Base-by-base conservation (phyloP, 2,329 filamentous ascomycete genomes). In the Ceratocystiopsis sp. region DNA sequence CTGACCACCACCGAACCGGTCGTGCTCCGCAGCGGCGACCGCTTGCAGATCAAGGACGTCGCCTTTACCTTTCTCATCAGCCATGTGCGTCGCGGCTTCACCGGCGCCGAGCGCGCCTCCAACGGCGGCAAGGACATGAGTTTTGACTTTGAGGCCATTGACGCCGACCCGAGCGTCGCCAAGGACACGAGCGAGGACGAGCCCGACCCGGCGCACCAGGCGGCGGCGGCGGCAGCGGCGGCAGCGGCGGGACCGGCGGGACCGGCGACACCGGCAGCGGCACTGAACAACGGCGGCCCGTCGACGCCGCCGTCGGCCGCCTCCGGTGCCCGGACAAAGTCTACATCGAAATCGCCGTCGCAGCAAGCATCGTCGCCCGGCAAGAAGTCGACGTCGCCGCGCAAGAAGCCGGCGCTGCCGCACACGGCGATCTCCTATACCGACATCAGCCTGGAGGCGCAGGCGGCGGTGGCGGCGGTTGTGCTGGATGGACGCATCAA, bases 11-110 rank as follows among this genome's bases (percentile, higher is more conserved):
- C 69, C 34, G 65, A 67, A 16, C 63, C 67, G 25, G 69, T 78
- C 11, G 64, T 69, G 4, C 60, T 89, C 17, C 67, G 69, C 39
- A 77, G 78, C 51, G 75, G 78, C 34, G 75, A 75, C 49, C 62
- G 67, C n/a, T 66, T 87, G 35, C 76, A 82, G 55, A 80, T 87
- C 55, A 80, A 81, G 45, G 75, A 77, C 46, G 72, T 87, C 3
- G 65, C 69, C 38, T 76, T 87, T 48, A 63, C 61, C 14, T 86
- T 87, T 56, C 63, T 75, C 38, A 73, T 86, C 49, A 83, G 80
- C 37, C 72, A 73, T 44, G 69, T 74, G n/a, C 62, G 68, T 16
- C 56, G 62, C 19, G 73, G 73, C 16, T 66, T 67, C 46, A 74
- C 72, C 3, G 75, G 73, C 33, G 73, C 71, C 6, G 73, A 78